A percentile compares a stretch with the other conserved stretches of the same genome.
Conservation (phyloP, 2,329 filamentous ascomycete genomes). For the Microcyclospora pomicola region DNA sequence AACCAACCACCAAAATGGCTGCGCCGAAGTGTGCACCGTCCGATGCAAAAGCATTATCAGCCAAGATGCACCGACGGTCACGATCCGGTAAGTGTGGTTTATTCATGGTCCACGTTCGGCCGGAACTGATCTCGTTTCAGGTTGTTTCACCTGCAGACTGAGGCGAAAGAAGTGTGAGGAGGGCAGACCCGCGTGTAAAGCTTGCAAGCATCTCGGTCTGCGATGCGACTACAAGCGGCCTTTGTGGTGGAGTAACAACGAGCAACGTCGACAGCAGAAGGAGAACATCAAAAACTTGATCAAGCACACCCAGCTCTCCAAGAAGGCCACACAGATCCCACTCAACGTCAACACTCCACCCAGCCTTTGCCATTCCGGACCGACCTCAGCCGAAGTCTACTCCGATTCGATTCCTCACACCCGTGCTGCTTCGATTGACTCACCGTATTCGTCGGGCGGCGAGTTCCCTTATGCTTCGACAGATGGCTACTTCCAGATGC, state of each 20-base stretch:
- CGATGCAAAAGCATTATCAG: constrained; percentile 47
- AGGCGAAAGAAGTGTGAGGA: constrained; percentile 60
- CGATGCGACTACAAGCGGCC: constrained; percentile 93
- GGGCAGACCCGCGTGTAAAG: constrained; percentile 48
- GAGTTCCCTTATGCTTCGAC: constrained; percentile 51
- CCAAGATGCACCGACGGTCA: constrained; percentile 86
- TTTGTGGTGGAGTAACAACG: constrained; percentile 93
- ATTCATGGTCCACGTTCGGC: background rate
- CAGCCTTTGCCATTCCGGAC: constrained; percentile 57
- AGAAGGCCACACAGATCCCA: constrained; percentile 45
- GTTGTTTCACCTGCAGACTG: constrained; percentile 54
- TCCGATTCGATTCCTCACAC: constrained; percentile 61
- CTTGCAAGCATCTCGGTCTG: constrained; percentile 60
- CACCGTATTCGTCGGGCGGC: constrained; percentile 52
- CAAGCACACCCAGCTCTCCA: constrained; percentile 87
- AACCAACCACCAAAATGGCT: constrained; percentile 33
- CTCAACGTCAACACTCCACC: constrained; percentile 52
- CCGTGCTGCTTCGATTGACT: constrained; percentile 64
- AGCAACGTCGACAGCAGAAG: constrained; percentile 73
- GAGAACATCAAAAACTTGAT: constrained; percentile 95
- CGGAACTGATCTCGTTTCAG: constrained; percentile 27
- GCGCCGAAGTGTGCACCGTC: constrained; percentile 34
- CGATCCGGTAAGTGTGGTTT: constrained; percentile 62
- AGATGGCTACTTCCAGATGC: constrained; percentile 48
- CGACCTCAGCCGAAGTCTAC: constrained; percentile 60